Conservation (phyloP, 2,329 filamentous ascomycete species). For the Apiospora koreana region DNA sequence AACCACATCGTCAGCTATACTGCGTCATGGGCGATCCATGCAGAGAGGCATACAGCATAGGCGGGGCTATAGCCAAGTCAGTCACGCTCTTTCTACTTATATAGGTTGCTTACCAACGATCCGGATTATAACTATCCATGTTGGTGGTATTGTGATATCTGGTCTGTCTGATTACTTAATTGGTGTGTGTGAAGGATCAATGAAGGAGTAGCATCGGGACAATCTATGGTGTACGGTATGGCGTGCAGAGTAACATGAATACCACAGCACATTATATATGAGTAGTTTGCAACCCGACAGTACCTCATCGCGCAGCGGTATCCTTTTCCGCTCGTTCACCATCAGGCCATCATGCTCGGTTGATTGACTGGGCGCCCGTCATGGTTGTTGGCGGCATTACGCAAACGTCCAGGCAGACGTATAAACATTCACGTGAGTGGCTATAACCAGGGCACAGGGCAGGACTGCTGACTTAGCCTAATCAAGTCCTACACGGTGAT, state of each 20-base stretch:
- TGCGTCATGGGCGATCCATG: neutral
- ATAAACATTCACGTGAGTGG: neutral
- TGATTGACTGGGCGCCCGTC: neutral
- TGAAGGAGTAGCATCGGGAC: neutral
- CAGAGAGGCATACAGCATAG: constrained; percentile 42
- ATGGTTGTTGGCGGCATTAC: neutral
- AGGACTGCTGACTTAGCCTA: neutral
- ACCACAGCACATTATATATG: neutral
- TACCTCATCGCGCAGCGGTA: neutral
- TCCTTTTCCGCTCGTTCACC: neutral
- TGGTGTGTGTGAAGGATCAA: neutral
- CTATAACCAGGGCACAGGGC: neutral
- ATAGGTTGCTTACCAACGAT: neutral
- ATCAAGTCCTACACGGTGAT: neutral
- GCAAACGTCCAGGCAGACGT: neutral
- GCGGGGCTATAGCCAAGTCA: constrained; percentile 36
- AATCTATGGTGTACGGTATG: neutral
- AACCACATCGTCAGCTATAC: neutral
- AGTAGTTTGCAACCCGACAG: neutral
- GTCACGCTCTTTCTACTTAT: neutral
- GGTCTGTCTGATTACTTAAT: neutral
- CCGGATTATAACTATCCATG: neutral
- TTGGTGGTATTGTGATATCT: neutral
- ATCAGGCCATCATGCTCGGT: neutral
- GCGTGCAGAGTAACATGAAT: neutral